Base-by-base conservation (phyloP, 306 rosid genomes). In the Begonia peltatifolia region DNA sequence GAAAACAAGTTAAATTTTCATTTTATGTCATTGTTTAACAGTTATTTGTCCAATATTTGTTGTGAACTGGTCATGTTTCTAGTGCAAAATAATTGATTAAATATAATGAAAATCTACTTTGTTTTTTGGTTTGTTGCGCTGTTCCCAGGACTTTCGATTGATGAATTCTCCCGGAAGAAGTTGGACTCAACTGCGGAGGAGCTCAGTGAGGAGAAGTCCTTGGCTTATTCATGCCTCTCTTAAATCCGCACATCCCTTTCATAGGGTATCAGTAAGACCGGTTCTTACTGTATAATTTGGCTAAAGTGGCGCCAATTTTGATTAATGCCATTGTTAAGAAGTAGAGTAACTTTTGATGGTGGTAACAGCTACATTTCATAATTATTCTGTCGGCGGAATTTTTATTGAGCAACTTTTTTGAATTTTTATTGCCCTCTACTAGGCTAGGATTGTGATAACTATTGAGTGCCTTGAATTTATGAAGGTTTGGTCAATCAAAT, bases 151-250 rank as follows among this genome's bases (percentile, higher is more conserved):
- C 96, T 83, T 67, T 15, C 81, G 7, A 55, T 92, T 57, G 94
- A 92, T 12, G 99, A 81, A 65, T 79, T 73, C 58, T 92, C 99
- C 2, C 81, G 94, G 87, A 81, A 92, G 71, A 92, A 92, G 74
- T 54, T 92, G 84, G 94, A 83, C 49, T 68, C 63, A 69, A 92
- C 96, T 1, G 93, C 87, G 0, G 84, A 69, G 48, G 96, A 92
- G 75, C 88, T 92, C 11, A 68, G 78, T 0, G 93, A 92, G 83
- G 96, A 92, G 38, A 92, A 92, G 74, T 85, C 71, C 6, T 66
- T 92, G 75, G 99, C 99, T 14, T 86, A 86, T 74, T 84, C 96
- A 12, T 87, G 96, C 83, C 90, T 87, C 67, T 74, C 89, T 10
- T 83, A 68, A 61, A 3, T 11, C n/a, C 14, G 6, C 48, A 10